phyloP scores from a whole-genome alignment of 345 rosid genomes.

The Lagerstroemia speciosa region DNA sequence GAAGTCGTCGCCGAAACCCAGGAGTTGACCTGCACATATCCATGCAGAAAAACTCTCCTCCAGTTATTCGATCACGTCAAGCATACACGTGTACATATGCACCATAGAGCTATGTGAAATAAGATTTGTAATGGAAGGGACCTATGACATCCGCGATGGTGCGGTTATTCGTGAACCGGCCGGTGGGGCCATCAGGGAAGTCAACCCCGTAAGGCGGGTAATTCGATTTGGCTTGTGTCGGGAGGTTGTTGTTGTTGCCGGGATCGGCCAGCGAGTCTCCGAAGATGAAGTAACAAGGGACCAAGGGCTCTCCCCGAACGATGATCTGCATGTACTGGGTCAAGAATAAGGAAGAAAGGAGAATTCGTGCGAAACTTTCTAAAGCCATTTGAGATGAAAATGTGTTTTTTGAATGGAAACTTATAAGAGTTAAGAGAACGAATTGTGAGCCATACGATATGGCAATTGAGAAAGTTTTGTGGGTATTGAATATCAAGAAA shows the following conservation, averaged over 20 bases:
- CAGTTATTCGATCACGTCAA: neutral
- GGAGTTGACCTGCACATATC: constrained; percentile 21
- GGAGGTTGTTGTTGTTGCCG: constrained; percentile 26
- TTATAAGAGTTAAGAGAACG: no score
- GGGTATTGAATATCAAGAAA: no score
- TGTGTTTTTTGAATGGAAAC: no score
- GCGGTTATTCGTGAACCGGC: constrained; percentile 27
- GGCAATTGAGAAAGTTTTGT: no score
- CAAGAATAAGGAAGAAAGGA: neutral
- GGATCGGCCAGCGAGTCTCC: constrained; percentile 25
- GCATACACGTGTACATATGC: neutral
- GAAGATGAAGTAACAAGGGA: constrained; percentile 29
- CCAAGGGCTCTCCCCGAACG: constrained; percentile 10
- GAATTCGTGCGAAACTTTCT: neutral
- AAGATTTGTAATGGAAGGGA: neutral
- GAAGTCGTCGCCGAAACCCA: constrained; percentile 22
- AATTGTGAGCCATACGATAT: neutral
- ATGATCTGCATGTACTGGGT: neutral
- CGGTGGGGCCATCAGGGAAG: constrained; percentile 28
- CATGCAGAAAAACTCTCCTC: no score
- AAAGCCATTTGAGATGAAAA: neutral
- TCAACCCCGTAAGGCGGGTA: constrained; percentile 32
- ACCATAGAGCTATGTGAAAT: neutral
- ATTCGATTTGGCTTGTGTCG: constrained; percentile 20
- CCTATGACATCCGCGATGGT: constrained; percentile 27